Evolutionary conservation across 2,329 filamentous ascomycete genomes (phyloP), one percentile per base, ranked within the genome.

Genomic region (Ophiostoma fasciatum): DNA sequence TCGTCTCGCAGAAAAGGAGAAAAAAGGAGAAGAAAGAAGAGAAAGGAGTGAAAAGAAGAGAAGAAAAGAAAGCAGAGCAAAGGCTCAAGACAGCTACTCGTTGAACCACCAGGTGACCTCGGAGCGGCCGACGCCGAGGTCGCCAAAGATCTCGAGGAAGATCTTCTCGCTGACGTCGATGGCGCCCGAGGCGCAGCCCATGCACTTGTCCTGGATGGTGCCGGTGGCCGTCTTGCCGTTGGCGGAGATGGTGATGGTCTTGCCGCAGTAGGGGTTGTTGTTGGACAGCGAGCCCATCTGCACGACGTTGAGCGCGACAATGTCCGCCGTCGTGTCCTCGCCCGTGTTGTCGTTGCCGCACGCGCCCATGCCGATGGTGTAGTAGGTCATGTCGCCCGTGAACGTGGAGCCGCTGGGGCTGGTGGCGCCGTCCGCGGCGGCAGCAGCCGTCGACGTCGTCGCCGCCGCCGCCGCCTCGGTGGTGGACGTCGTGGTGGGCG

Each of bases 311-410:
- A 92, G 62, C 41, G 83, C 83, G 39, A 90, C 72, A 41, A 84
- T 73, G 51, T 70, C 62, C 15, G 74, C 63, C 4, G 50, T 54
- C 18, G 51, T 37, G 49, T 77, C 73, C 44, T 56, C 51, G 49
- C 74, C 72, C 31, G 61, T 51, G 58, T 75, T 75, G 45, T 73
- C 68, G 26, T 53, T 55, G 36, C 81, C 82, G 51, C 83, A 90
- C 17, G 77, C 58, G 40, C 78, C 78, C 8, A 79, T 51, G 28
- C 78, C 82, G 32, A 78, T 62, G 28, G 64, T 59, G 60, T 82
- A 92, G 64, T 72, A 87, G 40, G 83, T 90, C 46, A 83, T 65
- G 33, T 85, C 70, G 42, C 82, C 82, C 1, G 51, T 50, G 59
- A 57, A 55, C 55, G 63, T 21, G 46, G 45, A 40, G 34, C 49